A percentile compares a stretch with the other conserved stretches of the same genome.
Evolutionary conservation across 305 asterid species (phyloP).

Genomic region (Fraxinus paxiana): DNA sequence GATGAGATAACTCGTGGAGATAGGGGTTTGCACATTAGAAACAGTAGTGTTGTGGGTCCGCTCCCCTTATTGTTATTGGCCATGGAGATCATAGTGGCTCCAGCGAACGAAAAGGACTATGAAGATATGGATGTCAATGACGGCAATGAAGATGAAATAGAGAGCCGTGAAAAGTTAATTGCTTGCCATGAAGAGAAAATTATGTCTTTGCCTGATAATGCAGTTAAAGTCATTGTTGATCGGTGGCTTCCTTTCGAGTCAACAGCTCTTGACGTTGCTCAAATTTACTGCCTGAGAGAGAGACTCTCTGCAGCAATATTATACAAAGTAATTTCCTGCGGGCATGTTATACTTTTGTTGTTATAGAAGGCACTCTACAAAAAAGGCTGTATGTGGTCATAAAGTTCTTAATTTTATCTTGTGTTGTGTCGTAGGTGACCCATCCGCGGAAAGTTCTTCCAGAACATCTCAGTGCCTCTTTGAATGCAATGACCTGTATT

Average conservation of each 20-base stretch:
- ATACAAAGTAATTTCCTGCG: constrained; percentile 45
- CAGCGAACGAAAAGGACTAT: constrained; percentile 33
- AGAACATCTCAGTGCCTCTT: constrained; percentile 54
- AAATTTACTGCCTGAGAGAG: constrained; percentile 85
- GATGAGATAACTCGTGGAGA: constrained; percentile 93
- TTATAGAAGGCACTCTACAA: not conserved
- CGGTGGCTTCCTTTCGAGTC: constrained; percentile 80
- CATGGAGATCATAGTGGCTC: constrained; percentile 79
- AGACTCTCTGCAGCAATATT: constrained; percentile 69
- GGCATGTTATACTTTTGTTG: not conserved
- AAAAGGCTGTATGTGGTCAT: not conserved
- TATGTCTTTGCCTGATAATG: constrained; percentile 72
- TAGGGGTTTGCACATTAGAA: constrained; percentile 64
- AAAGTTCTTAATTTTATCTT: not conserved
- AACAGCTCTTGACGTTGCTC: constrained; percentile 84
- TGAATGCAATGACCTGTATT: constrained; percentile 50
- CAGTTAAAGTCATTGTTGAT: constrained; percentile 66
- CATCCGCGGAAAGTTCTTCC: constrained; percentile 65
- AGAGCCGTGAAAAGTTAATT: constrained; percentile 21
- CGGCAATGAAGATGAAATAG: constrained; percentile 40
- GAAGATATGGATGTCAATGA: constrained; percentile 35
- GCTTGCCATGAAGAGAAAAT: constrained; percentile 37
- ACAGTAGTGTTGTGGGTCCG: constrained; percentile 64
- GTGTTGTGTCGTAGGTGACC: constrained; percentile 40
- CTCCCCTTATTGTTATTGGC: constrained; percentile 75